Evolutionary conservation across 306 rosid species (phyloP).

Genomic region (Pachyrhizus erosus): DNA sequence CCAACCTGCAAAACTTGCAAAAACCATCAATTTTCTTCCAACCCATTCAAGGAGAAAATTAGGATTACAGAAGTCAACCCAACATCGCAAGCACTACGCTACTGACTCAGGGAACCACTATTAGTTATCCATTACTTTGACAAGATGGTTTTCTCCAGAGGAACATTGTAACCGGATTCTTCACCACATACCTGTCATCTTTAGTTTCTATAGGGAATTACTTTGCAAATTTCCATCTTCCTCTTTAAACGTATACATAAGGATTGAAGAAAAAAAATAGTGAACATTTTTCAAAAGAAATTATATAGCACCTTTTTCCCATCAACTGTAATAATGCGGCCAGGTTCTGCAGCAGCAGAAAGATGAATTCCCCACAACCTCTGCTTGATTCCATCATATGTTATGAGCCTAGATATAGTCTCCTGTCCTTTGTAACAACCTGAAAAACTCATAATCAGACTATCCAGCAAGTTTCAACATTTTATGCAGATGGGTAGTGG

Average conservation of each 20-base stretch:
- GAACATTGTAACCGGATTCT: conserved; percentile 26
- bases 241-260: neutral
- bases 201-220: conserved; percentile 22
- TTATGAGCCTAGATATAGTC: conserved; percentile 89
- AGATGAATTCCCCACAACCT: conserved; percentile 87
- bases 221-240: neutral
- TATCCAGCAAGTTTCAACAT: conserved; percentile 21
- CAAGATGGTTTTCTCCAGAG: neutral
- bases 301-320: conserved; percentile 68
- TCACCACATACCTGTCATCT: neutral
- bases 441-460: conserved; percentile 51
- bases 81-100: neutral
- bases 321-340: conserved; percentile 68
- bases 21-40: conserved; percentile 33
- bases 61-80: conserved; percentile 12
- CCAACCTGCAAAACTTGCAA: conserved; percentile 69
- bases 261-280: neutral
- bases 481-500: conserved; percentile 27
- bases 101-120: conserved; percentile 11
- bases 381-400: conserved; percentile 93
- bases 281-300: conserved; percentile 22
- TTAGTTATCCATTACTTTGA: conserved; percentile 17
- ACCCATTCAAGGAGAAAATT: conserved; percentile 5
- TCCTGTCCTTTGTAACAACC: conserved; percentile 99
- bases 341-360: conserved; percentile 80